Conservation (phyloP, 2,329 filamentous ascomycete genomes). For the Alternaria dauci region DNA sequence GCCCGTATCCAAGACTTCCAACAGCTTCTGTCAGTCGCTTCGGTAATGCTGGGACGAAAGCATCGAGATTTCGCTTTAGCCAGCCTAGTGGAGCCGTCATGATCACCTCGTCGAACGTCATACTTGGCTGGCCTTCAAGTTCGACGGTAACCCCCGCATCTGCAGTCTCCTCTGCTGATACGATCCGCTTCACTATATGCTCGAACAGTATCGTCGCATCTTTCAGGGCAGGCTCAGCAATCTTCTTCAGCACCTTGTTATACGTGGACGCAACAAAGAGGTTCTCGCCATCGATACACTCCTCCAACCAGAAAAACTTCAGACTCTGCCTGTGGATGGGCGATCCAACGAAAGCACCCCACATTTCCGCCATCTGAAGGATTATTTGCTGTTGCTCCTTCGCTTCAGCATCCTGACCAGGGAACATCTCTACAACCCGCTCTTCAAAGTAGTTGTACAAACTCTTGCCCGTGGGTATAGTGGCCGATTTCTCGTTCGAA, state of each 20-base stretch:
- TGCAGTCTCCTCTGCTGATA: slow-evolving; percentile 26
- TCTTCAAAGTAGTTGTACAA: slow-evolving; percentile 66
- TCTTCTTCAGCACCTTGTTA: slow-evolving; percentile 64
- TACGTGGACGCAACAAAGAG: slow-evolving; percentile 70
- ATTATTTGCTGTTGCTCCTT: slow-evolving; percentile 58
- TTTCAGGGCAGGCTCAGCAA: slow-evolving; percentile 67
- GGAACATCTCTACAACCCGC: slow-evolving; percentile 56
- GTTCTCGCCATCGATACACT: slow-evolving; percentile 77
- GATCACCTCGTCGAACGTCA: slow-evolving; percentile 73
- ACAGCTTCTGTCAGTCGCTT: slow-evolving; percentile 67
- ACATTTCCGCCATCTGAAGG: slow-evolving; percentile 67
- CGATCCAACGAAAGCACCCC: slow-evolving; percentile 76
- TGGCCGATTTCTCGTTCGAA: slow-evolving; percentile 65
- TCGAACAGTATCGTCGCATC: slow-evolving; percentile 63
- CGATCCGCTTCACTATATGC: slow-evolving; percentile 57
- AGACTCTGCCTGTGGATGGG: slow-evolving; percentile 71
- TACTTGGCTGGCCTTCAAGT: slow-evolving; percentile 55
- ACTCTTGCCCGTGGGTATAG: slow-evolving; percentile 62
- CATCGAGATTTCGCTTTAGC: slow-evolving; percentile 46
- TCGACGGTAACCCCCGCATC: slow-evolving; percentile 51
- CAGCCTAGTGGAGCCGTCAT: slow-evolving; percentile 73
- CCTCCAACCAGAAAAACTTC: slow-evolving; percentile 80
- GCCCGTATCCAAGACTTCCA: slow-evolving; percentile 71
- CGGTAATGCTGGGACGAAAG: slow-evolving; percentile 70
- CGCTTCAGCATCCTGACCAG: slow-evolving; percentile 47